Conservation (phyloP, 345 rosid species). For the Populus davidiana region DNA sequence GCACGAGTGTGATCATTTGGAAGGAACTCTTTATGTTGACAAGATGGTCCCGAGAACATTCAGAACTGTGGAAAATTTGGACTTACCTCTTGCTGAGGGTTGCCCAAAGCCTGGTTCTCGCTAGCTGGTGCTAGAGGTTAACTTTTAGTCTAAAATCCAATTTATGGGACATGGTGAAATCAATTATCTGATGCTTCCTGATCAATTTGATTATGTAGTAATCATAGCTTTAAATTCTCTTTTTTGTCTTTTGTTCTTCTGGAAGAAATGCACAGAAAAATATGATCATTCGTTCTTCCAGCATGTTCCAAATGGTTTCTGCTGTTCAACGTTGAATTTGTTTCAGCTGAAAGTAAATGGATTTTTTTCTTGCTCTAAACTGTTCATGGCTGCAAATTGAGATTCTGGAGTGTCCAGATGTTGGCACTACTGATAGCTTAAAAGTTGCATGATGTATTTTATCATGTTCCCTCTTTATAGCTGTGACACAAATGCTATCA, state of each 20-base stretch:
- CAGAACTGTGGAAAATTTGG: constrained; percentile 70
- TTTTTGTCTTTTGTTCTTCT: not conserved
- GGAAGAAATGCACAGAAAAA: not conserved
- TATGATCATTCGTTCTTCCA: too few species aligned
- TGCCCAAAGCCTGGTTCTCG: constrained; percentile 68
- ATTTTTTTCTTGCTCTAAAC: not conserved
- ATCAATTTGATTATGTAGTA: not conserved
- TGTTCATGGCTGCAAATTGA: not conserved
- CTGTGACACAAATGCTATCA: too few species aligned
- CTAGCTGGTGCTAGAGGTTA: constrained; percentile 9
- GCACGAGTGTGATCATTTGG: constrained; percentile 91
- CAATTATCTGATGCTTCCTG: not conserved
- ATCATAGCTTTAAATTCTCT: too few species aligned
- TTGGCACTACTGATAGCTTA: not conserved
- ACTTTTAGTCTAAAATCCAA: not conserved
- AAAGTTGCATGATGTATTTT: not conserved
- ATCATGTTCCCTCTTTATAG: not conserved
- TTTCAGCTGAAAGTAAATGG: not conserved
- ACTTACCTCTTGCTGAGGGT: constrained; percentile 74
- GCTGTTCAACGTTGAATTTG: not conserved
- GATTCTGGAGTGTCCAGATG: not conserved
- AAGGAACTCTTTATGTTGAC: constrained; percentile 78
- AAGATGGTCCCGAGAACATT: constrained; percentile 80
- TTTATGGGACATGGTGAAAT: not conserved
- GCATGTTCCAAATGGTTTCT: not conserved